Conservation (phyloP, 1,284 basidiomycete genomes). For the Moesziomyces parantarcticus region DNA sequence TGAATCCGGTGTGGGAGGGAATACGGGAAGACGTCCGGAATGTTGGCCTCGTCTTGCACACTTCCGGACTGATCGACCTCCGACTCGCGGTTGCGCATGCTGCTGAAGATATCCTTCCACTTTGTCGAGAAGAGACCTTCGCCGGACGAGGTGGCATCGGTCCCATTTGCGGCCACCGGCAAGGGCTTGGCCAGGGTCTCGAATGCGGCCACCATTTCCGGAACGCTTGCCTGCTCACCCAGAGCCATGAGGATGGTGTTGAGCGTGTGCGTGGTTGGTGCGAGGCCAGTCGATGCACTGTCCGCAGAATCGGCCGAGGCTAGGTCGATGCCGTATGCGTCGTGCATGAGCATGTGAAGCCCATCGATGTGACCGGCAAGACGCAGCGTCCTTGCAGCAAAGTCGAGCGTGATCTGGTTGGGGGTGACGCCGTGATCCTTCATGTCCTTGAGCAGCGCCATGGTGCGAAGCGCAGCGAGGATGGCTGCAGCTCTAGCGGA, state of each 20-base stretch:
- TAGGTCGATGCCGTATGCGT: constrained; percentile 61
- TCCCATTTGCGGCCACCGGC: constrained; percentile 8
- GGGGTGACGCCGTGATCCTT: constrained; percentile 45
- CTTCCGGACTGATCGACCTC: constrained; percentile 10
- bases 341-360: constrained; percentile 50
- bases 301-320: constrained; percentile 40
- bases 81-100: constrained; percentile 27
- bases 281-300: constrained; percentile 9
- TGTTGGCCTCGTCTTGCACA: constrained; percentile 4
- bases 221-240: constrained; percentile 62
- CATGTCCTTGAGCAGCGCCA: constrained; percentile 55
- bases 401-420: constrained; percentile 53
- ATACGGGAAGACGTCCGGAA: constrained; percentile 31
- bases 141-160: constrained; percentile 4
- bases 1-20: constrained; percentile 22
- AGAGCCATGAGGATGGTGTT: constrained; percentile 65
- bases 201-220: constrained; percentile 63
- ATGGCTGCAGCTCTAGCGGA: constrained; percentile 43
- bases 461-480: constrained; percentile 46
- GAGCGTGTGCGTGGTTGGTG: constrained; percentile 58
- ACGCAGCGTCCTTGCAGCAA: constrained; percentile 55
- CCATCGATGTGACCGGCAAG: constrained; percentile 58
- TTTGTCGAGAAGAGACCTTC: constrained; percentile 43
- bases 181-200: constrained; percentile 59
- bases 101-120: constrained; percentile 41